phyloP scores from a whole-genome alignment of 345 rosid species.

The Citrus mangshanensis region DNA sequence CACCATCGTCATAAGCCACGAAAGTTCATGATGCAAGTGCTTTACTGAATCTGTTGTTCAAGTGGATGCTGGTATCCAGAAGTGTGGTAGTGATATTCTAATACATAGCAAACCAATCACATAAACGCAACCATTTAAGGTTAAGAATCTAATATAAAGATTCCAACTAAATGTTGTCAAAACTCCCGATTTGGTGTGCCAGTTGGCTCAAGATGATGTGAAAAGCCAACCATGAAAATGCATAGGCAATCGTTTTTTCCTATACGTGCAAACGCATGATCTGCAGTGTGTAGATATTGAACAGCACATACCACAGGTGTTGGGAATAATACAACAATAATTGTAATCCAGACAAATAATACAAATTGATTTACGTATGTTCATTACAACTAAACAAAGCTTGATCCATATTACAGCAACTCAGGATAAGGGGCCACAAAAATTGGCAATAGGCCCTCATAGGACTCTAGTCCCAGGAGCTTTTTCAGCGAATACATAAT shows the following conservation, averaged over 20 bases:
- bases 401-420: background rate
- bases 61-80: background rate
- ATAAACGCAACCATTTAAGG: background rate
- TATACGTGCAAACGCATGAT: background rate
- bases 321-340: background rate
- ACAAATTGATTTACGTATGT: background rate
- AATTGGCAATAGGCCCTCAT: background rate
- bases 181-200: background rate
- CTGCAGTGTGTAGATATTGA: too few species aligned
- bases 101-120: background rate
- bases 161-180: background rate
- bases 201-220: background rate
- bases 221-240: background rate
- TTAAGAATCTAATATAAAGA: background rate
- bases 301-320: background rate
- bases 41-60: background rate
- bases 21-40: background rate
- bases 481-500: background rate
- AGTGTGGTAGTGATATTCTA: background rate
- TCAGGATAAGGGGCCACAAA: background rate
- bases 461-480: background rate
- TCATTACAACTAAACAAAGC: too few species aligned
- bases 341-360: background rate
- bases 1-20: too few species aligned
- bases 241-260: background rate